These are phyloP conservation scores for Aechmea fasciata DNA, from an alignment of 176 grass and related monocot genomes.

Conservation along the genomic window DNA sequence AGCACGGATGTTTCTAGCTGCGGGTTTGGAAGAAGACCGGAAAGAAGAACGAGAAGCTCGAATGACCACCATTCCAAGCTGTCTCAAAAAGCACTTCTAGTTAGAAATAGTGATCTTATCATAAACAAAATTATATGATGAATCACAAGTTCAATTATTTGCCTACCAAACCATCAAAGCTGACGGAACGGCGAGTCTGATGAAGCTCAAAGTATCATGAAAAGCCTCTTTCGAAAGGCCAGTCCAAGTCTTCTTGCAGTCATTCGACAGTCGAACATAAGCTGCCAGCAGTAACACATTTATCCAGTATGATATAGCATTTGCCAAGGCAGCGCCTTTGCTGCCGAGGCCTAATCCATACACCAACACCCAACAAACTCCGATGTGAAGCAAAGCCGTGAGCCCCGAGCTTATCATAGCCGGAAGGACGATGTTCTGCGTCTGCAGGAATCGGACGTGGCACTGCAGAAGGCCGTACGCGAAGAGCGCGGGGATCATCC, in stretches of 20 bases:
- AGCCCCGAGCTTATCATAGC: constrained; percentile 50
- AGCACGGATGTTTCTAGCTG: constrained; percentile 60
- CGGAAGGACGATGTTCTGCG: constrained; percentile 56
- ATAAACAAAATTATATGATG: not conserved
- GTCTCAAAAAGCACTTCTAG: not conserved
- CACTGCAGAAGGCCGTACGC: constrained; percentile 28
- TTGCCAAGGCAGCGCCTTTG: constrained; percentile 56
- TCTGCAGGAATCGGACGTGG: constrained; percentile 41
- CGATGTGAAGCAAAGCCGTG: constrained; percentile 40
- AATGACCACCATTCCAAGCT: constrained; percentile 75
- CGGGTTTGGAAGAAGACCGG: constrained; percentile 51
- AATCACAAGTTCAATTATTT: not conserved
- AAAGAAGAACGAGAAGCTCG: constrained; percentile 52
- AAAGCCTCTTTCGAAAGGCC: constrained; percentile 56
- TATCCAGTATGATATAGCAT: constrained; percentile 38
- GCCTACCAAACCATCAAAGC: constrained; percentile 83
- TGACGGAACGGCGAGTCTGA: constrained; percentile 60
- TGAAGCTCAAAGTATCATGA: constrained; percentile 27
- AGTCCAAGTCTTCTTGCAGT: constrained; percentile 43
- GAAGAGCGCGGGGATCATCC: constrained; percentile 57
- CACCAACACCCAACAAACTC: constrained; percentile 73
- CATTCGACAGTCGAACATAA: constrained; percentile 43
- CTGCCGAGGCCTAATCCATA: constrained; percentile 41
- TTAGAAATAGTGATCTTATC: not conserved
- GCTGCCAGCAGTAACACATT: constrained; percentile 33